Conservation (phyloP, 805 yeast genomes). For the Candida dajiaensis region DNA sequence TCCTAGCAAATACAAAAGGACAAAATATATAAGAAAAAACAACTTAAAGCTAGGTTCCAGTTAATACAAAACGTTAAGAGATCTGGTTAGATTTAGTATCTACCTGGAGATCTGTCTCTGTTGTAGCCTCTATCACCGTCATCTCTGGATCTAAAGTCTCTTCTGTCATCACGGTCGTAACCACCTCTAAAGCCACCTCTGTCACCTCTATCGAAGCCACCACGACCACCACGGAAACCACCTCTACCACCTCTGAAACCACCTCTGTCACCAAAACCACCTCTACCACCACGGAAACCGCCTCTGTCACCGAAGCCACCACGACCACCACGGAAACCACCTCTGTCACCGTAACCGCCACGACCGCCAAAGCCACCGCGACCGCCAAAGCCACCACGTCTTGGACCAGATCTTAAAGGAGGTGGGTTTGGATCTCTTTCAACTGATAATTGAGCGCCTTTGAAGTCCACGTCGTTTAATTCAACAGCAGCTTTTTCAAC, state of each 20-base stretch:
- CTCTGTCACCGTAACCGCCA: slow-evolving; percentile 34
- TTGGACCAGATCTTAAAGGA: slow-evolving; percentile 40
- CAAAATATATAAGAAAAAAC: background rate
- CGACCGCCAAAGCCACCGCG: slow-evolving; percentile 35
- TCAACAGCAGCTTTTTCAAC: slow-evolving; percentile 68
- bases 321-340: slow-evolving; percentile 35
- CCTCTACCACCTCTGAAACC: slow-evolving; percentile 34
- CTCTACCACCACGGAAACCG: slow-evolving; percentile 37
- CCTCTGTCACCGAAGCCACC: slow-evolving; percentile 43
- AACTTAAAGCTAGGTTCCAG: background rate
- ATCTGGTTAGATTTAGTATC: slow-evolving; percentile 37
- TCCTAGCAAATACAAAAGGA: background rate
- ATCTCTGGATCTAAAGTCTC: slow-evolving; percentile 31
- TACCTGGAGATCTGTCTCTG: slow-evolving; percentile 74
- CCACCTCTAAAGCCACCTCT: slow-evolving; percentile 37
- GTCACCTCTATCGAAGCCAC: slow-evolving; percentile 22
- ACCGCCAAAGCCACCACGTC: slow-evolving; percentile 34
- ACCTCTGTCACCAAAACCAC: slow-evolving; percentile 27
- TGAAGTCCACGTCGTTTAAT: slow-evolving; percentile 65
- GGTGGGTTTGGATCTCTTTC: slow-evolving; percentile 69
- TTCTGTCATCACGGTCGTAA: slow-evolving; percentile 33
- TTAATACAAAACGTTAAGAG: background rate
- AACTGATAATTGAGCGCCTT: slow-evolving; percentile 62
- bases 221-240: slow-evolving; percentile 33
- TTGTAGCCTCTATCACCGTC: slow-evolving; percentile 41